Conservation (phyloP, 139 green algal species). For the Chlamydomonas applanata region DNA sequence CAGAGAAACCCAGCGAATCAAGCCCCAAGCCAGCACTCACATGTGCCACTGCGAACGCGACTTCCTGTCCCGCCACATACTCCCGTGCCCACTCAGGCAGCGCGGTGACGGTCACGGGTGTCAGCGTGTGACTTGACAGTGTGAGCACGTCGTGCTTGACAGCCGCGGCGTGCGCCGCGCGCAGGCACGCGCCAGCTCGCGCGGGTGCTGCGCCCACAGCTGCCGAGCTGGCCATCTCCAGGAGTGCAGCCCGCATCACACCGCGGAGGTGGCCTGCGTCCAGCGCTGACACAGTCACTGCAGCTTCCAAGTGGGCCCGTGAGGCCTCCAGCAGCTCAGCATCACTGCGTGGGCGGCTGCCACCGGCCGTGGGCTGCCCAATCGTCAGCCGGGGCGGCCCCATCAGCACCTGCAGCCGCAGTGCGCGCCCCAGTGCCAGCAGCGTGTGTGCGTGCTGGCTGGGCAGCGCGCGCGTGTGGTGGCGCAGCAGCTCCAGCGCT, state of each 20-base stretch:
- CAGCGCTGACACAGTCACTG: constrained; percentile 17
- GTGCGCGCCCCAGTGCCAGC: constrained; percentile 24
- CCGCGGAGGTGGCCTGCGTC: constrained; percentile 25
- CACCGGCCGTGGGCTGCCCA: too few species aligned
- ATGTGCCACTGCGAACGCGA: constrained; percentile 2
- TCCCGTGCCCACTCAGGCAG: constrained; percentile 39
- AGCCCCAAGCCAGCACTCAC: background rate
- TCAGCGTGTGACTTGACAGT: constrained; percentile 33
- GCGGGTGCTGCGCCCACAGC: background rate
- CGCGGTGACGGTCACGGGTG: constrained; percentile 21
- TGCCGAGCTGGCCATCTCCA: constrained; percentile 29
- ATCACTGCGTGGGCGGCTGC: background rate
- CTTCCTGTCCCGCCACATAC: constrained; percentile 39
- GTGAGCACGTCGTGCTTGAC: constrained; percentile 25
- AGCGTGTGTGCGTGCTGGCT: constrained; percentile 21
- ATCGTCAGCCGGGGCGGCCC: background rate
- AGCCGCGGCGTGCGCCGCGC: constrained; percentile 16
- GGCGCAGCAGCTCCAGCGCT: constrained; percentile 29
- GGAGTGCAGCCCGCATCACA: constrained; percentile 28
- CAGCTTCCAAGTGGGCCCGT: background rate
- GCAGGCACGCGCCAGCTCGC: constrained; percentile 18
- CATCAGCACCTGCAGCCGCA: constrained; percentile 1
- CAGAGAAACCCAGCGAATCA: background rate
- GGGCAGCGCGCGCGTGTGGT: constrained; percentile 31
- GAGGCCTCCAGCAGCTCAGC: background rate